Evolutionary conservation across 768 basidiomycete species (phyloP).

Genomic region (Lanmaoa rubissima): DNA sequence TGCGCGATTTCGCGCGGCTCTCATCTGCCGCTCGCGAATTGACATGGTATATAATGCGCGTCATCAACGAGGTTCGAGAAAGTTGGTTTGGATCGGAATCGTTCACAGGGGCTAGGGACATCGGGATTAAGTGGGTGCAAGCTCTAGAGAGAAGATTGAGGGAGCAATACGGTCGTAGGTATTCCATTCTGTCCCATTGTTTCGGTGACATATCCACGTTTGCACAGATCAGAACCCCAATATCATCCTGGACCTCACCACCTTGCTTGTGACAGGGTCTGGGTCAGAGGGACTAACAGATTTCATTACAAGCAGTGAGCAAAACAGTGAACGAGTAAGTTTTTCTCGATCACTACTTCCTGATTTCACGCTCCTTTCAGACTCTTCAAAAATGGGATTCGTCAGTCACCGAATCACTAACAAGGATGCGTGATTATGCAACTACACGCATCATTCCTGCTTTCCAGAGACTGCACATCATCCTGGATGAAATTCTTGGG

Average conservation of each 20-base stretch:
- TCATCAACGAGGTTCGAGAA: conserved; percentile 68
- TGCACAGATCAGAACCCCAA: conserved; percentile 55
- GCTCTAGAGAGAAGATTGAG: conserved; percentile 62
- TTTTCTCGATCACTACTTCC: conserved; percentile 6
- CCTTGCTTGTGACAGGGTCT: conserved; percentile 66
- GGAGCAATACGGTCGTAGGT: conserved; percentile 65
- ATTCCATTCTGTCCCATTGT: conserved; percentile 9
- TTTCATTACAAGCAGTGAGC: conserved; percentile 74
- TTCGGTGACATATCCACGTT: conserved; percentile 13
- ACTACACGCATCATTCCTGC: conserved; percentile 71
- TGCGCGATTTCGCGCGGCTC: conserved; percentile 67
- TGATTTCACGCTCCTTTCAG: conserved; percentile 39
- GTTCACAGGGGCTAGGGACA: conserved; percentile 62
- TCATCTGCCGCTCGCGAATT: conserved; percentile 72
- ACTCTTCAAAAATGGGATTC: conserved; percentile 83
- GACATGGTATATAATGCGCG: conserved; percentile 66
- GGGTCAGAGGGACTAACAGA: conserved; percentile 69
- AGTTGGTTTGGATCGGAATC: conserved; percentile 73
- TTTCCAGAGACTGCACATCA: conserved; percentile 70
- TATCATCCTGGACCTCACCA: conserved; percentile 69
- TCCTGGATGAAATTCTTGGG: conserved; percentile 75
- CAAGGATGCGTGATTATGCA: conserved; percentile 70
- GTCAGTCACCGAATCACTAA: conserved; percentile 65
- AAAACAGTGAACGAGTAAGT: conserved; percentile 78
- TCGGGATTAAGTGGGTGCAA: conserved; percentile 72